phyloP scores from a whole-genome alignment of 1,139 yeast genomes.

The Magnusiomyces paraingens region DNA sequence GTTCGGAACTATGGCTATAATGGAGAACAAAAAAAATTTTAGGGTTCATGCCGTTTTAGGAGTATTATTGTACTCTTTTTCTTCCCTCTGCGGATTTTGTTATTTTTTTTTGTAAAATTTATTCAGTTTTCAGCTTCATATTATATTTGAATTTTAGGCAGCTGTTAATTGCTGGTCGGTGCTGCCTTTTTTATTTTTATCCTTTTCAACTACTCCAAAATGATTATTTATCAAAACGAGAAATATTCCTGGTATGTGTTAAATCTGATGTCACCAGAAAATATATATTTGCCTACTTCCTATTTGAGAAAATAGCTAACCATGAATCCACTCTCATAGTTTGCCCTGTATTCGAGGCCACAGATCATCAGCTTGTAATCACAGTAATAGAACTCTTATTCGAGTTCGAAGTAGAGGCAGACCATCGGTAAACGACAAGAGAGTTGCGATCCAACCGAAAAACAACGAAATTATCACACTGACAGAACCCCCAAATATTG shows the following conservation, averaged over 20 bases:
- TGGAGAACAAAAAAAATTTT: neutral
- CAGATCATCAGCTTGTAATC: slow-evolving; percentile 80
- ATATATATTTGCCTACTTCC: neutral
- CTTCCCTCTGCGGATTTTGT: neutral
- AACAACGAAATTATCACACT: neutral
- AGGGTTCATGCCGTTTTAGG: too few species aligned
- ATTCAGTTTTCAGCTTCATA: neutral
- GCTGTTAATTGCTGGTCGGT: neutral
- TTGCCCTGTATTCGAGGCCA: slow-evolving; percentile 79
- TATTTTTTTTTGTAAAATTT: neutral
- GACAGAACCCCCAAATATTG: neutral
- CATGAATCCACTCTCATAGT: slow-evolving; percentile 16
- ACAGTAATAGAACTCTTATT: slow-evolving; percentile 68
- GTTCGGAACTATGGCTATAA: neutral
- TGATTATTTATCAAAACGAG: slow-evolving; percentile 80
- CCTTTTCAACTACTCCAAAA: slow-evolving; percentile 25
- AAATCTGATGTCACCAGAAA: neutral
- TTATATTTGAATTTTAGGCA: neutral
- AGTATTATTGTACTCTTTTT: too few species aligned
- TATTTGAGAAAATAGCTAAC: neutral
- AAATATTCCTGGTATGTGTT: slow-evolving; percentile 68
- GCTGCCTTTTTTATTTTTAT: slow-evolving; percentile 1
- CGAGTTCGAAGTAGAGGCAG: slow-evolving; percentile 88
- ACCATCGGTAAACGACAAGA: slow-evolving; percentile 38
- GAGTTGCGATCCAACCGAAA: slow-evolving; percentile 28